These are phyloP conservation scores for Stagonosporopsis chrysanthemi DNA, from an alignment of 2,329 filamentous ascomycete species.

Conservation along the genomic window DNA sequence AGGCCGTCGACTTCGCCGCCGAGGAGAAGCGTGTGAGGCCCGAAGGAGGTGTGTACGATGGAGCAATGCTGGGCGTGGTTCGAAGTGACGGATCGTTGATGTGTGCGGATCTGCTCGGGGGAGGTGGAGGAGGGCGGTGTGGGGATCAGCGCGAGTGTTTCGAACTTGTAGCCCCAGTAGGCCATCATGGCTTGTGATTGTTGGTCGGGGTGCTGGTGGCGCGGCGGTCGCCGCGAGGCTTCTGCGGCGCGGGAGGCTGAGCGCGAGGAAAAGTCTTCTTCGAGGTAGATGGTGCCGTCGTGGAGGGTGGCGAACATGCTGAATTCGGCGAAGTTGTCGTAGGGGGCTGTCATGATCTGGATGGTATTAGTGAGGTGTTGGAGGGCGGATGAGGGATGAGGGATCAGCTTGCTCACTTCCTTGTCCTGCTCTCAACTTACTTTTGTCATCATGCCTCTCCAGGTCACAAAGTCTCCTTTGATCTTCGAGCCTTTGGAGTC, in stretches of 20 bases:
- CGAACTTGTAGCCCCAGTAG: slow-evolving; percentile 99
- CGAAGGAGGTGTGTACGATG: slow-evolving; percentile 87
- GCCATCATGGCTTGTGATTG: slow-evolving; percentile 82
- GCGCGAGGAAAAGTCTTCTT: slow-evolving; percentile 84
- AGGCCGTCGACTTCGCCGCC: slow-evolving; percentile 93
- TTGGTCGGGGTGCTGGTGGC: slow-evolving; percentile 57
- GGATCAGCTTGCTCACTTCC: slow-evolving; percentile 25
- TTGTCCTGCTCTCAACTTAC: slow-evolving; percentile 55
- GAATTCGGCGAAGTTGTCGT: slow-evolving; percentile 81
- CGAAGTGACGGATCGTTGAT: slow-evolving; percentile 75
- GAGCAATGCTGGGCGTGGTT: slow-evolving; percentile 97
- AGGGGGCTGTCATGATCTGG: slow-evolving; percentile 85
- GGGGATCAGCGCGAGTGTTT: slow-evolving; percentile 80
- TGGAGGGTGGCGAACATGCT: slow-evolving; percentile 95
- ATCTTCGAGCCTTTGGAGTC: slow-evolving; percentile 65
- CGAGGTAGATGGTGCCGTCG: slow-evolving; percentile 83
- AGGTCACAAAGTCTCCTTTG: slow-evolving; percentile 84
- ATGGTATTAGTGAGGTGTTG: slow-evolving; percentile 5
- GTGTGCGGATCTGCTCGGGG: slow-evolving; percentile 78
- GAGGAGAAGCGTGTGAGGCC: slow-evolving; percentile 75
- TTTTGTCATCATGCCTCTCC: slow-evolving; percentile 99
- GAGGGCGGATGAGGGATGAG: slow-evolving; percentile 21
- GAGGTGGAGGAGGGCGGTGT: slow-evolving; percentile 79
- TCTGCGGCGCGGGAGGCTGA: slow-evolving; percentile 64
- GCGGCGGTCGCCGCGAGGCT: slow-evolving; percentile 31